Evolutionary conservation across 2,329 filamentous ascomycete species (phyloP), one percentile per base, ranked within the genome.

Genomic region (Calonectria pseudoreteaudii): DNA sequence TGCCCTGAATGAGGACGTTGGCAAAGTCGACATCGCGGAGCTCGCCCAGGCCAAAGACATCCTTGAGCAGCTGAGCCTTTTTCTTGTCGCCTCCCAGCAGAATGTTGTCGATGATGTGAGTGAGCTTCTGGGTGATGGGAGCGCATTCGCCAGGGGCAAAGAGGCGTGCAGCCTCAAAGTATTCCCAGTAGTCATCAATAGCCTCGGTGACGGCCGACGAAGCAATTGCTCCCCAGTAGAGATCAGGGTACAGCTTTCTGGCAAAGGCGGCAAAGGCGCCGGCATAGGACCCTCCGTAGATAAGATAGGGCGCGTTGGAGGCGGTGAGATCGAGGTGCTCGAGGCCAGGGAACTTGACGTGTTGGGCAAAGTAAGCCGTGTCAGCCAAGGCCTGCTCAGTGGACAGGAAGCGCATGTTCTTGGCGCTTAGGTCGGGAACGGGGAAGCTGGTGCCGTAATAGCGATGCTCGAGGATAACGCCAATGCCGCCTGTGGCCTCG

Each of bases 301-400:
- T 91, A 72, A 98, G 93, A 85, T 93, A 97, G 0, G 95, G 91
- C 0, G 91, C 92, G 3, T 86, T 88, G 0, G 90, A 86, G 0
- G 94, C 90, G 0, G 91, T 94, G 47, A 97, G 84, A 75, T 95
- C 89, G 30, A 89, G 80, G 74, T 94, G 84, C 80, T 94, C 92
- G 7, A 95, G 84, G 0, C 94, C 94, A 0, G 91, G 87, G 74
- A 96, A 95, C 66, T 91, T 86, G 50, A 95, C 88, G 76, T 97
- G 90, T 74, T 91, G 85, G 0, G 94, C 94, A 84, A 98, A 97
- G 84, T 94, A 97, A 2, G 92, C 94, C 53, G 93, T 91, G 82
- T 98, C 95, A 10, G 94, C 95, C 49, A 97, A 82, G 0, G 95
- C 92, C 83, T 98, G 95, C 78, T 96, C 94, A 0, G 95, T 97